A percentile compares a stretch with the other conserved stretches of the same genome.
These are phyloP conservation scores for Nepenthes mirabilis DNA, from an alignment of 148 eudicot genomes.

Conservation along the genomic window DNA sequence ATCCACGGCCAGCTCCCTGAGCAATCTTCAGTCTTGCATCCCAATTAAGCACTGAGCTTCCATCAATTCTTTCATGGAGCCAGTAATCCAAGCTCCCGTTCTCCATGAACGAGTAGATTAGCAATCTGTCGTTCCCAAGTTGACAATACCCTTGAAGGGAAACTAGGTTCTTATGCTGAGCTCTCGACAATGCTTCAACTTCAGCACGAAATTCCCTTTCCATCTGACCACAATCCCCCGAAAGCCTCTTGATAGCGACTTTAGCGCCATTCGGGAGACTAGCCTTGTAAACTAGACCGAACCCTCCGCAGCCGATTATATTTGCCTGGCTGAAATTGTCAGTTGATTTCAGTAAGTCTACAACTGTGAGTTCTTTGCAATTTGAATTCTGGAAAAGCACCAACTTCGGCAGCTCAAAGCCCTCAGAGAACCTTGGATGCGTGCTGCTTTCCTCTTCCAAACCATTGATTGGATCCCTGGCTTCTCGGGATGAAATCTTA, in stretches of 20 bases:
- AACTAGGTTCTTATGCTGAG: constrained; percentile 87
- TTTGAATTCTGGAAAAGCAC: constrained; percentile 63
- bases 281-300: constrained; percentile 86
- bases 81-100: constrained; percentile 93
- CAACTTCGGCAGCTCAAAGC: constrained; percentile 37
- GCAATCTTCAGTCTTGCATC: constrained; percentile 59
- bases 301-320: constrained; percentile 89
- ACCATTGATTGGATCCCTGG: constrained; percentile 17
- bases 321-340: constrained; percentile 76
- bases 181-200: constrained; percentile 84
- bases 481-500: constrained; percentile 33
- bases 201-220: constrained; percentile 94
- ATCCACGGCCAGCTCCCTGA: constrained; percentile 76
- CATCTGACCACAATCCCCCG: constrained; percentile 95
- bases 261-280: constrained; percentile 52
- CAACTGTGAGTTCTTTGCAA: constrained; percentile 56
- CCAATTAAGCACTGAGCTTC: constrained; percentile 59
- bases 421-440: constrained; percentile 35
- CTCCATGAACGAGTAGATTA: constrained; percentile 85
- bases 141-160: constrained; percentile 82
- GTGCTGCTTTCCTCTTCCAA: constrained; percentile 35
- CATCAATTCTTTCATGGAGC: constrained; percentile 76
- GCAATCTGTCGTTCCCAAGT: constrained; percentile 55
- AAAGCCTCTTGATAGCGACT: constrained; percentile 82
- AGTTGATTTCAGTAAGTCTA: constrained; percentile 63